Evolutionary conservation across 768 basidiomycete genomes (phyloP).

Genomic region (Serendipita sp.): DNA sequence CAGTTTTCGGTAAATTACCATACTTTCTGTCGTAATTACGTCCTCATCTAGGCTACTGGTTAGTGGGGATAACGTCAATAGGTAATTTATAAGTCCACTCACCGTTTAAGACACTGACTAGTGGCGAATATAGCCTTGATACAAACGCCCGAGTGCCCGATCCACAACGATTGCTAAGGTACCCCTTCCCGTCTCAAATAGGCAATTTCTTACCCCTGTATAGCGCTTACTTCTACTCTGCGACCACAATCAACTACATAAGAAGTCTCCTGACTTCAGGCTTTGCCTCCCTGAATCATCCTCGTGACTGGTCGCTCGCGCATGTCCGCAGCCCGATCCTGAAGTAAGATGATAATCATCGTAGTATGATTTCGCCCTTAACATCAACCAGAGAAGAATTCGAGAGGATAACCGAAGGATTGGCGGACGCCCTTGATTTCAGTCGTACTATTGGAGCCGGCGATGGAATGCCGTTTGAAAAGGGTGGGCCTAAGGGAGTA

Average conservation of each 20-base stretch:
- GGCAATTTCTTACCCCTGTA: neutral
- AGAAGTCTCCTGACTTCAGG: constrained; percentile 78
- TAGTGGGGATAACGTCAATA: constrained; percentile 95
- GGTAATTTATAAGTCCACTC: constrained; percentile 26
- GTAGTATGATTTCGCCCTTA: neutral
- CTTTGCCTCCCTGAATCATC: constrained; percentile 84
- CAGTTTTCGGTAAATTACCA: constrained; percentile 53
- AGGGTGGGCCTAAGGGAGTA: constrained; percentile 49
- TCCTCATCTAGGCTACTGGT: neutral
- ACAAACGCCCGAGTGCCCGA: constrained; percentile 72
- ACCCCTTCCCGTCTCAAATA: constrained; percentile 6
- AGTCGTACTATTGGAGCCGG: constrained; percentile 73
- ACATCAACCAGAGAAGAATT: constrained; percentile 46
- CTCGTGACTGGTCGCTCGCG: constrained; percentile 76
- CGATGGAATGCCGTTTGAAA: constrained; percentile 40
- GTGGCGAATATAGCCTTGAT: constrained; percentile 31
- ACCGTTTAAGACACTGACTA: no score
- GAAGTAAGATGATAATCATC: constrained; percentile 26
- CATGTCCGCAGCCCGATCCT: constrained; percentile 79
- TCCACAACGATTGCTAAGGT: constrained; percentile 78
- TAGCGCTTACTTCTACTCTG: constrained; percentile 93
- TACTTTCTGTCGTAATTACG: constrained; percentile 13
- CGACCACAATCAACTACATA: constrained; percentile 83
- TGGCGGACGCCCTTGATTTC: constrained; percentile 88
- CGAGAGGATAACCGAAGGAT: constrained; percentile 63